Conservation (phyloP, 192 early-diverging fungal species). For the Fimicolochytrium jonesii region DNA sequence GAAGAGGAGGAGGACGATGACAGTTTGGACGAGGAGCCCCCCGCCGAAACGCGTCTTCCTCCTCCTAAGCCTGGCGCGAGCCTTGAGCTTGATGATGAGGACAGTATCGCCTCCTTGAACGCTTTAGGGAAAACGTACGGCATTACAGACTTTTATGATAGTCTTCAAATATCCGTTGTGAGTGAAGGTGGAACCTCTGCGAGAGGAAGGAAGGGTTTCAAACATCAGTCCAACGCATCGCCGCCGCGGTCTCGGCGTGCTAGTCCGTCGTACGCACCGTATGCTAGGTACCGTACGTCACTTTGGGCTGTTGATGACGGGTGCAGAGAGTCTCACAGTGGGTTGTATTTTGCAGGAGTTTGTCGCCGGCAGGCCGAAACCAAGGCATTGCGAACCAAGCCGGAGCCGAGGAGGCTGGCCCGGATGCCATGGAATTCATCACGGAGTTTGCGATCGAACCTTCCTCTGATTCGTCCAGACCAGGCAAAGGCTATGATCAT, state of each 20-base stretch:
- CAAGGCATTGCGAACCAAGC: not conserved
- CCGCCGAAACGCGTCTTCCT: no score
- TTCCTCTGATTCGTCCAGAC: no score
- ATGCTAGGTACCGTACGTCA: not conserved
- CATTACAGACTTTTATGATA: no score
- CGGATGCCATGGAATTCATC: slow-evolving; percentile 12
- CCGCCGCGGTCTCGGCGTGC: not conserved
- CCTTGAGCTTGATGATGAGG: no score
- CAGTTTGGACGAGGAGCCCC: no score
- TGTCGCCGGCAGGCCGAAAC: not conserved
- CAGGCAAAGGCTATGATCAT: not conserved
- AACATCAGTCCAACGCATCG: not conserved
- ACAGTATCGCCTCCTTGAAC: no score
- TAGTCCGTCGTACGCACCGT: slow-evolving; percentile 26
- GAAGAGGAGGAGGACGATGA: no score
- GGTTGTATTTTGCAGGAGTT: not conserved
- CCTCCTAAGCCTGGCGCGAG: no score
- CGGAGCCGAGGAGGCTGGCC: not conserved
- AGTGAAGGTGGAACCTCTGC: not conserved
- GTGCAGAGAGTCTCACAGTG: not conserved
- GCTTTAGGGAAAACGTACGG: no score
- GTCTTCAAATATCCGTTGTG: no score
- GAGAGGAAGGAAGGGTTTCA: not conserved
- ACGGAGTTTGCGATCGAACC: slow-evolving; percentile 20
- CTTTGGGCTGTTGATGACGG: not conserved